Conservation (phyloP, 768 basidiomycete genomes). For the Chlorophyllum brunneum region DNA sequence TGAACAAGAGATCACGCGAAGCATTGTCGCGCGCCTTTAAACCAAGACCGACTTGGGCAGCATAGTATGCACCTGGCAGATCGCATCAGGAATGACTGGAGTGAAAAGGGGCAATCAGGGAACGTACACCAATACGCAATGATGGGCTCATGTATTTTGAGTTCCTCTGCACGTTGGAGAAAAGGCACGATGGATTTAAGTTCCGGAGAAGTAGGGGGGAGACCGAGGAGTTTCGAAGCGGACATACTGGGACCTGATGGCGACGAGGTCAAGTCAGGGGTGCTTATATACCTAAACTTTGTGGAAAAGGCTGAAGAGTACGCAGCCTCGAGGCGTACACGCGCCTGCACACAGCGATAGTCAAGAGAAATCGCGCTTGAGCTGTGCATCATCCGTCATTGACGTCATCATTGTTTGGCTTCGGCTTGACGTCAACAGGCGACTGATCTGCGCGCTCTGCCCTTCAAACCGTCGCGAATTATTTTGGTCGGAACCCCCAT, state of each 20-base stretch:
- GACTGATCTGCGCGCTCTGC: background rate
- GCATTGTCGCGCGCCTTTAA: constrained; percentile 62
- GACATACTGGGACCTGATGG: constrained; percentile 24
- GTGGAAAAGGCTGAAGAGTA: background rate
- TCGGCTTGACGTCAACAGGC: background rate
- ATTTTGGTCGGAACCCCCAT: too few relatives aligned
- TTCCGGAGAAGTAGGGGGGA: constrained; percentile 55
- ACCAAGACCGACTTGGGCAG: constrained; percentile 81
- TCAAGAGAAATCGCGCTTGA: background rate
- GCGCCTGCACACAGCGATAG: constrained; percentile 6
- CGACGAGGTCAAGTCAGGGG: background rate
- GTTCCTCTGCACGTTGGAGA: constrained; percentile 87
- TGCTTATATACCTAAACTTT: too few relatives aligned
- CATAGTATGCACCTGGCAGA: constrained; percentile 78
- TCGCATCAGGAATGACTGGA: constrained; percentile 5
- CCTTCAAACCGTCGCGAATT: too few relatives aligned
- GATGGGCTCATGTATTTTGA: constrained; percentile 76
- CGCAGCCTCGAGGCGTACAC: constrained; percentile 18
- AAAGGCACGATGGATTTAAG: constrained; percentile 74
- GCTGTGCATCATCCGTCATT: background rate
- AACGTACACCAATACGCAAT: constrained; percentile 93
- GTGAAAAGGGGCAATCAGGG: background rate
- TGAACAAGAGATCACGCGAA: constrained; percentile 66
- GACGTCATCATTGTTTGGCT: constrained; percentile 6
- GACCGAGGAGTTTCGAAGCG: constrained; percentile 36